Evolutionary conservation across 768 basidiomycete genomes (phyloP).

Genomic region (Rhodotorula paludigena): DNA sequence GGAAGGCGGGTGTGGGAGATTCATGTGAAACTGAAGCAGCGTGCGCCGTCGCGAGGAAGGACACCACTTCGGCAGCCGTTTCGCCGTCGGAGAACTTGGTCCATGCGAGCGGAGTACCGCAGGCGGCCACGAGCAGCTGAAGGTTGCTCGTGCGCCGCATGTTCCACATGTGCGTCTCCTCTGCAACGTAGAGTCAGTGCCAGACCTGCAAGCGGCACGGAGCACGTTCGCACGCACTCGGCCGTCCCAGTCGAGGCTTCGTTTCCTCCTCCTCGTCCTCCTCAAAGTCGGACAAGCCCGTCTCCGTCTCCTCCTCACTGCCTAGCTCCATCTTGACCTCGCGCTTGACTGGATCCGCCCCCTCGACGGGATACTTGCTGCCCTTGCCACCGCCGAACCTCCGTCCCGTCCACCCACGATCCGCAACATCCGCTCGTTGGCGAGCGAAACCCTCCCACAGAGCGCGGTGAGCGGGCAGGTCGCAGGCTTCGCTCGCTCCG

Average conservation of each 20-base stretch:
- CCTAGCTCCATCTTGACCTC: neutral
- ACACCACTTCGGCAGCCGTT: neutral
- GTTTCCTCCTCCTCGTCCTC: neutral
- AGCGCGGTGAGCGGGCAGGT: neutral
- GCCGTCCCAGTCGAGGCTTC: neutral
- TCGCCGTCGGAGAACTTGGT: constrained; percentile 5
- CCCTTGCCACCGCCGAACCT: too few relatives aligned
- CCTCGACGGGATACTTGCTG: too few relatives aligned
- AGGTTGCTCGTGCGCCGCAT: constrained; percentile 13
- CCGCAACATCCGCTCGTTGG: neutral
- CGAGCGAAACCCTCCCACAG: neutral
- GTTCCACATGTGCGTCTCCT: neutral
- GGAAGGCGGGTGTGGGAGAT: too few relatives aligned
- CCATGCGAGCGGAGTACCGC: constrained; percentile 23
- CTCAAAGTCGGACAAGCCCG: neutral
- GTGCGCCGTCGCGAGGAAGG: constrained; percentile 12
- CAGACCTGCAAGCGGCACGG: too few relatives aligned
- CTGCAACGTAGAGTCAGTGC: neutral
- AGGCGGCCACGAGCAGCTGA: constrained; percentile 23
- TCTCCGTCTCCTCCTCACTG: neutral
- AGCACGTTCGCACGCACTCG: neutral
- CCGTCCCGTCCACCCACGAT: neutral
- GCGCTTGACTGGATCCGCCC: too few relatives aligned
- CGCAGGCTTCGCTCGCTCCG: constrained; percentile 12
- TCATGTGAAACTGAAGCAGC: too few relatives aligned